A percentile compares a stretch with the other conserved stretches of the same genome.
Conservation (phyloP, 495 filamentous ascomycete genomes). For the Usnea hakonensis region DNA sequence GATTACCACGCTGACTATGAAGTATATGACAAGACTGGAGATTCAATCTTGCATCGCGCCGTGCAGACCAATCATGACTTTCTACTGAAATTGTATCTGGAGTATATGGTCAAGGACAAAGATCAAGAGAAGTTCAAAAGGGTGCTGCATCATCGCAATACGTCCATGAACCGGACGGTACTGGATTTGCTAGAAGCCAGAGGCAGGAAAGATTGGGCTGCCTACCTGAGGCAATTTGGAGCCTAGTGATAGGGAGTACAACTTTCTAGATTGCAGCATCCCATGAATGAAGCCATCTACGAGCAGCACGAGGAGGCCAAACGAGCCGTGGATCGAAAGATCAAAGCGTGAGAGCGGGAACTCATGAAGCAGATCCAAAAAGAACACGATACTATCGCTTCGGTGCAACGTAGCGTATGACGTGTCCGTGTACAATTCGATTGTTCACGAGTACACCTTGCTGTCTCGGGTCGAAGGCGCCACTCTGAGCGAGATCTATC, state of each 20-base stretch:
- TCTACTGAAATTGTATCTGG: background rate
- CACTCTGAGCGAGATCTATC: too few species aligned
- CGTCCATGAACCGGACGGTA: conserved; percentile 2
- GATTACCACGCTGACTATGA: conserved; percentile 8
- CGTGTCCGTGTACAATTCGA: too few species aligned
- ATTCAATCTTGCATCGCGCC: conserved; percentile 9
- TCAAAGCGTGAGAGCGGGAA: too few species aligned
- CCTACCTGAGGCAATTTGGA: background rate
- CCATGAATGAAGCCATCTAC: background rate
- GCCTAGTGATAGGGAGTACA: background rate
- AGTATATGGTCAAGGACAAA: conserved; percentile 4
- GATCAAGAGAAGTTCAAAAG: background rate
- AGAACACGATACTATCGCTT: too few species aligned
- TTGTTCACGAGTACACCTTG: too few species aligned
- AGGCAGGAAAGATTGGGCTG: conserved; percentile 4
- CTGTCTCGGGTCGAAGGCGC: too few species aligned
- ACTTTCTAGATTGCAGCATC: background rate
- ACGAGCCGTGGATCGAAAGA: too few species aligned
- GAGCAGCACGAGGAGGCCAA: too few species aligned
- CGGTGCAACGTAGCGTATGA: too few species aligned
- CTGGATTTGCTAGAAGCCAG: background rate
- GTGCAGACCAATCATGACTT: conserved; percentile 5
- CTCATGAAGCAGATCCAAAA: too few species aligned
- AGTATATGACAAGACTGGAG: conserved; percentile 3
- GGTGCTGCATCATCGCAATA: conserved; percentile 2